Evolutionary conservation across 306 rosid genomes (phyloP).

Genomic region (Quercus aquifolioides): DNA sequence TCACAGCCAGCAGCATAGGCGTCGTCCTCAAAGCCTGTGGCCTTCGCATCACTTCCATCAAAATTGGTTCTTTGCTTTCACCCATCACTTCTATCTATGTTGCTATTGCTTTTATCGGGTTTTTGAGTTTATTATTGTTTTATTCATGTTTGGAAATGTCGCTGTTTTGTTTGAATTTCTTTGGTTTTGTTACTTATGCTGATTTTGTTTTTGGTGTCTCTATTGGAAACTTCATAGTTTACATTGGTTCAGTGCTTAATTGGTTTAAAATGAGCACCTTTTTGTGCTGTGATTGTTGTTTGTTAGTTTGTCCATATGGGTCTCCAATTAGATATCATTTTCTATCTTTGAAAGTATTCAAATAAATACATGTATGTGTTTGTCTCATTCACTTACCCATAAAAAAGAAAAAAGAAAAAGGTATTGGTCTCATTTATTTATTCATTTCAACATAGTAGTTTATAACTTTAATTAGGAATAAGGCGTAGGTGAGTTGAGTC

Average conservation of each 20-base stretch:
- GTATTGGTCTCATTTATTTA: not conserved
- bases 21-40: conserved; percentile 96
- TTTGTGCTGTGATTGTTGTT: not conserved
- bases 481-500: too few relatives aligned
- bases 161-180: not conserved
- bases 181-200: not conserved
- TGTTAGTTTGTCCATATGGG: not conserved
- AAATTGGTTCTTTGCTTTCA: conserved; percentile 58
- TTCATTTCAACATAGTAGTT: not conserved
- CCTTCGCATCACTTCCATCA: conserved; percentile 94
- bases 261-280: not conserved
- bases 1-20: conserved; percentile 96
- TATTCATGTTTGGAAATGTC: not conserved
- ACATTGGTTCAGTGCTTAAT: not conserved
- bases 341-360: not conserved
- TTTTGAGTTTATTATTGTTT: not conserved
- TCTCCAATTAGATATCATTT: not conserved
- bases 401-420: too few relatives aligned
- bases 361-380: not conserved
- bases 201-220: not conserved
- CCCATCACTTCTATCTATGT: not conserved
- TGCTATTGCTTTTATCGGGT: not conserved
- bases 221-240: not conserved
- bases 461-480: too few relatives aligned
- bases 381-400: too few relatives aligned